Evolutionary conservation across 75 land plant species (phyloP).

Genomic region (Azolla pinnata): DNA sequence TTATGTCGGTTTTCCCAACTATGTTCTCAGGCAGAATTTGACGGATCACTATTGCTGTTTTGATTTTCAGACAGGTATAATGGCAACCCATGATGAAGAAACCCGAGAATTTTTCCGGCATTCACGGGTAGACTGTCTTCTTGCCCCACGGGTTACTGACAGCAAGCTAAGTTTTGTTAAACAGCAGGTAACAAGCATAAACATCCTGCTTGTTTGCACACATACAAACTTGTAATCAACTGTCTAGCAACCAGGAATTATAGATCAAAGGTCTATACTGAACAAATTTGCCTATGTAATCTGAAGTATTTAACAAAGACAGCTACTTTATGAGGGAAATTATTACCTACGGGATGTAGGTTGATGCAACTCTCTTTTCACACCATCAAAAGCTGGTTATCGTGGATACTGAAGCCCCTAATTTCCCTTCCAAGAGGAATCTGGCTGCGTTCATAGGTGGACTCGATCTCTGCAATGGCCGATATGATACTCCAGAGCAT

Average conservation of each 20-base stretch:
- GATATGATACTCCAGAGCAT: slow-evolving; percentile 88
- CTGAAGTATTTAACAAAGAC: no score
- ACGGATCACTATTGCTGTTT: no score
- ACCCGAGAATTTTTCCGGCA: slow-evolving; percentile 68
- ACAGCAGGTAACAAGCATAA: slow-evolving; percentile 54
- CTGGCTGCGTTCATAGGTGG: slow-evolving; percentile 85
- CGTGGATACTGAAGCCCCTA: slow-evolving; percentile 79
- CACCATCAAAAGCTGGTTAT: slow-evolving; percentile 90
- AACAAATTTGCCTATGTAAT: no score
- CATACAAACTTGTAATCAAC: no score
- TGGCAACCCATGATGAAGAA: slow-evolving; percentile 85
- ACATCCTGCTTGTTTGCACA: no score
- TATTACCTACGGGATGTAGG: no score
- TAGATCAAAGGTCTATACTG: no score
- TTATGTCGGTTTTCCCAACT: no score
- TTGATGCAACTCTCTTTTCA: slow-evolving; percentile 86
- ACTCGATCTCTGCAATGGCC: slow-evolving; percentile 89
- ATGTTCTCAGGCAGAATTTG: no score
- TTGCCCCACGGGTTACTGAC: slow-evolving; percentile 79
- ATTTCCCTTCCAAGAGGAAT: slow-evolving; percentile 53
- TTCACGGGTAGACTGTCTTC: slow-evolving; percentile 62
- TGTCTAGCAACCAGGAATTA: no score
- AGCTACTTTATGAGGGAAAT: no score
- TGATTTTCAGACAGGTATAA: slow-evolving; percentile 60
- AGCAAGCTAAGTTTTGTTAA: slow-evolving; percentile 63